These are phyloP conservation scores for Leptosphaerulina australis DNA, from an alignment of 2,329 filamentous ascomycete genomes.

Conservation along the genomic window DNA sequence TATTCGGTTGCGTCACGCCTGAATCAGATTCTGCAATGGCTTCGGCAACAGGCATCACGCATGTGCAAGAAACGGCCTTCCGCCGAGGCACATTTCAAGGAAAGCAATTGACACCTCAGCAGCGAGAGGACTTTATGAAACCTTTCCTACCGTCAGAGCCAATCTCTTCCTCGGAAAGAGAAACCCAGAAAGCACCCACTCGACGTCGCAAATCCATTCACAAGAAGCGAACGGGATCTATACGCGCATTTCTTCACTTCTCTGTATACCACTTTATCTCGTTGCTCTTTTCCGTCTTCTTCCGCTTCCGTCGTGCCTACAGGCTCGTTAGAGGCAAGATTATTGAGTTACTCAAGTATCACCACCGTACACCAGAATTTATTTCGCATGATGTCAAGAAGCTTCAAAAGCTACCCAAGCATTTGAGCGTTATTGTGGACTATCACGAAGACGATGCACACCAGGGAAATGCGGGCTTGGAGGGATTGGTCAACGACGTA, in stretches of 20 bases:
- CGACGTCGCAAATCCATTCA: slow-evolving; percentile 30
- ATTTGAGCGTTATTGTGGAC: slow-evolving; percentile 85
- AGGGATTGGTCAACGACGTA: slow-evolving; percentile 85
- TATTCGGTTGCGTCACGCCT: slow-evolving; percentile 12
- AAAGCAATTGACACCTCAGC: slow-evolving; percentile 50
- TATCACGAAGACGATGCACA: slow-evolving; percentile 67
- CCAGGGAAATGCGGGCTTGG: slow-evolving; percentile 73
- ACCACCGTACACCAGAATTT: slow-evolving; percentile 92
- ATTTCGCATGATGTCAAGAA: slow-evolving; percentile 84
- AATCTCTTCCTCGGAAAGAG: slow-evolving; percentile 26
- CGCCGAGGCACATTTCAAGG: slow-evolving; percentile 46
- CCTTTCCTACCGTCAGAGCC: slow-evolving; percentile 59
- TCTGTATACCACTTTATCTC: slow-evolving; percentile 74
- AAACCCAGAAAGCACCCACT: slow-evolving; percentile 18
- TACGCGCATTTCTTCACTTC: slow-evolving; percentile 67
- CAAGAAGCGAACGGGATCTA: slow-evolving; percentile 59
- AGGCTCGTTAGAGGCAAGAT: slow-evolving; percentile 78
- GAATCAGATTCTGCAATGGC: slow-evolving; percentile 36
- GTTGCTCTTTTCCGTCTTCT: slow-evolving; percentile 84
- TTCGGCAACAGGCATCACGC: slow-evolving; percentile 37
- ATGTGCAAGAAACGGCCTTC: slow-evolving; percentile 43
- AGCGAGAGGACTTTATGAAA: slow-evolving; percentile 60
- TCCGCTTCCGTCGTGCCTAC: slow-evolving; percentile 79
- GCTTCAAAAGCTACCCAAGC: slow-evolving; percentile 76
- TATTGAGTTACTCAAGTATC: slow-evolving; percentile 85